Percentiles rank a stretch among this genome's conserved stretches.
phyloP scores from a whole-genome alignment of 2,329 filamentous ascomycete species.

The Ceratocystis eucalypticola region DNA sequence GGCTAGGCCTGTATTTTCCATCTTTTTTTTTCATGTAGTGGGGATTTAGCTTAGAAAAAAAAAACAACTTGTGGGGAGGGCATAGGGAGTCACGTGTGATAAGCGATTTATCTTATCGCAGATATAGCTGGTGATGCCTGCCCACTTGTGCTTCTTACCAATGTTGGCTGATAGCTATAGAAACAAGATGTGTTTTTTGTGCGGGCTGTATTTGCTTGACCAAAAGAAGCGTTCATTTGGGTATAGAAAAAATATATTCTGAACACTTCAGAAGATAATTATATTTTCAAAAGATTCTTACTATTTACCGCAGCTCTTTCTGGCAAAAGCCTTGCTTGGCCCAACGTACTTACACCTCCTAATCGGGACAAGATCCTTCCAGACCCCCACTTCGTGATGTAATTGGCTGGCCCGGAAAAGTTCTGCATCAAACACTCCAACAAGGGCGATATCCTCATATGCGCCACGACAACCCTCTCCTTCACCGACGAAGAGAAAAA shows the following conservation, averaged over 20 bases:
- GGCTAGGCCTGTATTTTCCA: not conserved
- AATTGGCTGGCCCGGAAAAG: conserved; percentile 17
- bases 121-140: not conserved
- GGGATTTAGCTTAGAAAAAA: not conserved
- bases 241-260: not conserved
- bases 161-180: not conserved
- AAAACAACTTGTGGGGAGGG: conserved; percentile 17
- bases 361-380: conserved; percentile 9
- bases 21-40: conserved; percentile 3
- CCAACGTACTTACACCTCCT: conserved; percentile 15
- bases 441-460: not conserved
- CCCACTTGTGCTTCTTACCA: not conserved
- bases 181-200: not conserved
- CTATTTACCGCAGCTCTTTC: not conserved
- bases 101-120: not conserved
- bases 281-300: not conserved
- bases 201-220: not conserved
- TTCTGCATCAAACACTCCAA: conserved; percentile 12
- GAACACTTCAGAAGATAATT: not conserved
- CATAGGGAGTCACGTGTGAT: conserved; percentile 17
- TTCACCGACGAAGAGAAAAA: not conserved
- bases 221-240: not conserved
- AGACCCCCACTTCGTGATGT: conserved; percentile 17
- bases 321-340: not conserved
- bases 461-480: not conserved